Base-by-base conservation (phyloP, 441 rosid genomes). In the Populus tomentosa region DNA sequence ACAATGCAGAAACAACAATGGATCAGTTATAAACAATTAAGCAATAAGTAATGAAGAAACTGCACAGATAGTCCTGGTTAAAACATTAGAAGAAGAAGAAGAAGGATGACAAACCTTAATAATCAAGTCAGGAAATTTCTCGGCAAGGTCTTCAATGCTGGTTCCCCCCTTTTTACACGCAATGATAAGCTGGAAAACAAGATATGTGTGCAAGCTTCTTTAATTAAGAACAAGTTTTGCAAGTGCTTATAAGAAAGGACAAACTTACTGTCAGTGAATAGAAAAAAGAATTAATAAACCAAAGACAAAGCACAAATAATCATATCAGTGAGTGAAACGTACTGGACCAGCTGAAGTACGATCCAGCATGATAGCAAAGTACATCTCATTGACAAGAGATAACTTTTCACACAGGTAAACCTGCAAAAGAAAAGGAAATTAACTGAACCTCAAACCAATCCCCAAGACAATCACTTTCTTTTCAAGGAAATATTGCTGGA, bases 81-180 rank as follows among this genome's bases (percentile, higher is more conserved):
- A 75, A 77, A 77, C 46, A 80, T 65, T 30, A 69, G 46, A 67
- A 33, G 11, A 9, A 21, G 35, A 9, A 21, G 35, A 53, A 76
- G 28, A 75, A 77, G 42, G 32, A 69, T 79, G 71, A 28, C 75
- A 59, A 72, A 96, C 98, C 98, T 94, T 92, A 71, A 92, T 89
- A 73, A 96, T 94, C 94, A 96, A 91, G 83, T 96, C 94, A 59
- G 98, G 99, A 82, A 89, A 96, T 82, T 94, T 96, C 85, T 91
- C 98, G 14, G 98, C 98, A 70, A 96, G 98, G 85, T 94, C 99
- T 84, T 96, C 99, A 80, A 96, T 96, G 84, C 99, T 94, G 81
- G 99, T 94, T 76, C 99, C 98, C 71, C 46, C 98, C 99, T 92
- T 92, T 71, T 90, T 92, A 80, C 98, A 96, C 71, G 97, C 94